These are phyloP conservation scores for Centella asiatica DNA, from an alignment of 129 eudicot genomes.

Conservation along the genomic window DNA sequence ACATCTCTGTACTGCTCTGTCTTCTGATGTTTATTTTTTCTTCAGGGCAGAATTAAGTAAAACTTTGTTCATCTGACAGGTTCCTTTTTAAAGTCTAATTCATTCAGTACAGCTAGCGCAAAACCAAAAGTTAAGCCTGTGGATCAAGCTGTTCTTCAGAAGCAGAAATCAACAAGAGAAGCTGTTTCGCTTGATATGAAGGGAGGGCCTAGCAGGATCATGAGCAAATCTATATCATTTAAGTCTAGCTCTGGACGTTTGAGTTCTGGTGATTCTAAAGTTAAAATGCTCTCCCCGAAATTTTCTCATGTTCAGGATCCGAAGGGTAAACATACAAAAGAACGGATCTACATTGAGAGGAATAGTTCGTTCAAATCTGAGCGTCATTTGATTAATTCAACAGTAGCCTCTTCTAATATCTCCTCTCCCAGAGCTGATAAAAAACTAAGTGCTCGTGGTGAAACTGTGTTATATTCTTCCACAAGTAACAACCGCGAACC, in stretches of 20 bases:
- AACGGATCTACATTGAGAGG: constrained; percentile 53
- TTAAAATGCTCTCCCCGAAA: constrained; percentile 66
- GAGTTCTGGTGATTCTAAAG: constrained; percentile 51
- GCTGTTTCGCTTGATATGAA: constrained; percentile 38
- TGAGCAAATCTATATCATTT: constrained; percentile 74
- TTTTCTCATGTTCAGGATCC: constrained; percentile 42
- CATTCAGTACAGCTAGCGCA: constrained; percentile 51
- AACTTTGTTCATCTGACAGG: constrained; percentile 44
- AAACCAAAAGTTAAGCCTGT: constrained; percentile 60
- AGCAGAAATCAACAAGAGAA: constrained; percentile 51
- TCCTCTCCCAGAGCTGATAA: constrained; percentile 41
- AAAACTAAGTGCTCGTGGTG: constrained; percentile 32
- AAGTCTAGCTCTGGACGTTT: constrained; percentile 48
- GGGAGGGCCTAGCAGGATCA: constrained; percentile 36
- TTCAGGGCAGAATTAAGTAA: not conserved
- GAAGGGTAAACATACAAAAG: constrained; percentile 49
- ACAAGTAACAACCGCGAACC: constrained; percentile 29
- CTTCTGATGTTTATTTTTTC: constrained; percentile 5
- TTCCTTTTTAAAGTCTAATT: constrained; percentile 61
- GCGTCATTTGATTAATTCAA: constrained; percentile 22
- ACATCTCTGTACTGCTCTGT: not conserved
- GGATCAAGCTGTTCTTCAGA: constrained; percentile 63
- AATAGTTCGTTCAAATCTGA: constrained; percentile 52
- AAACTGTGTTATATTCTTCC: constrained; percentile 30
- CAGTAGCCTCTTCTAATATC: constrained; percentile 30